A percentile compares a stretch with the other conserved stretches of the same genome.
phyloP scores from a whole-genome alignment of 2,329 filamentous ascomycete species.

The Monosporascus sp. region DNA sequence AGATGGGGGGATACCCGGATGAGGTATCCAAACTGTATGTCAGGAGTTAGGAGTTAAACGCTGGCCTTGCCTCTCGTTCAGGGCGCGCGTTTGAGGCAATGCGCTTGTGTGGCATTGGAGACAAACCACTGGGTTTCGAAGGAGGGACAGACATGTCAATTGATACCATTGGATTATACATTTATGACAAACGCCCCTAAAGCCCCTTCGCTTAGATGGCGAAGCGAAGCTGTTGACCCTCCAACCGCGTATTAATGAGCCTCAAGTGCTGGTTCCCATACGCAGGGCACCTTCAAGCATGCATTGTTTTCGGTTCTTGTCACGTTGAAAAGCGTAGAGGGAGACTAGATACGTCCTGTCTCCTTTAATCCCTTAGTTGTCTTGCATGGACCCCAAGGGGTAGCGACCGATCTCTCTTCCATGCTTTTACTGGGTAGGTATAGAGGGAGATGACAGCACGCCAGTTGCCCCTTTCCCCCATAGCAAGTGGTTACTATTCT shows the following conservation, averaged over 20 bases:
- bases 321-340: too few relatives aligned
- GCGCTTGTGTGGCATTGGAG: not conserved
- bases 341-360: too few relatives aligned
- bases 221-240: not conserved
- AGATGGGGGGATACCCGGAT: not conserved
- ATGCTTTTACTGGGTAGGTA: too few relatives aligned
- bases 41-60: not conserved
- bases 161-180: not conserved
- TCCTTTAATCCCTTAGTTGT: too few relatives aligned
- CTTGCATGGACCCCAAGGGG: too few relatives aligned
- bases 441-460: too few relatives aligned
- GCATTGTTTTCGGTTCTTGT: too few relatives aligned
- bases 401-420: too few relatives aligned
- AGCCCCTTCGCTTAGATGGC: not conserved
- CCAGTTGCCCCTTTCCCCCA: too few relatives aligned
- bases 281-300: too few relatives aligned
- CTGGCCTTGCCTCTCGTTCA: not conserved
- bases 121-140: not conserved
- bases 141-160: not conserved
- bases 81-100: not conserved
- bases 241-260: not conserved
- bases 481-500: too few relatives aligned
- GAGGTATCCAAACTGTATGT: not conserved
- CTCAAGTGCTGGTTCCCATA: not conserved
- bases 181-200: not conserved